These are phyloP conservation scores for Saccharomyces hybrid DNA, from an alignment of 1,139 yeast species.

Conservation along the genomic window DNA sequence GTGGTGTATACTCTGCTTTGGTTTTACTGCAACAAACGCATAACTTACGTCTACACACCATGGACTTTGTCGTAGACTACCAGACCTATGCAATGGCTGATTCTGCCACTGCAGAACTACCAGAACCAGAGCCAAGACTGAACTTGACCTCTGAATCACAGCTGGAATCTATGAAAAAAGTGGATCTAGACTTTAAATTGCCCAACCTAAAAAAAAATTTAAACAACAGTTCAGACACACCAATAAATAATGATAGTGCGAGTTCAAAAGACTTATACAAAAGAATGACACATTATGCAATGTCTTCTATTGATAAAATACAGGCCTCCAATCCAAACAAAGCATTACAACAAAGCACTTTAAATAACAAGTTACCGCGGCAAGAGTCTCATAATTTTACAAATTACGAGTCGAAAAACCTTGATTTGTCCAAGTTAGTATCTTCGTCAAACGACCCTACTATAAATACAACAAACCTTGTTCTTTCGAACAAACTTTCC, in stretches of 20 bases:
- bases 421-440: slow-evolving; percentile 4
- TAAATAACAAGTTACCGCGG: background rate
- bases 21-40: too few relatives aligned
- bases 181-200: background rate
- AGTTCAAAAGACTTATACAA: slow-evolving; percentile 2
- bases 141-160: slow-evolving; percentile 7
- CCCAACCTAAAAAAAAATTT: background rate
- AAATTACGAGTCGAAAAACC: background rate
- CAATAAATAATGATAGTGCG: background rate
- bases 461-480: slow-evolving; percentile 15
- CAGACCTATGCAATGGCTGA: slow-evolving; percentile 3
- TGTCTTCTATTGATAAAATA: slow-evolving; percentile 6
- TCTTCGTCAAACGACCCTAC: background rate
- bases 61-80: background rate
- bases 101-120: slow-evolving; percentile 7
- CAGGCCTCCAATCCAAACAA: background rate
- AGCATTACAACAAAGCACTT: background rate
- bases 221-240: background rate
- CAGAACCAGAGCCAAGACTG: slow-evolving; percentile 23
- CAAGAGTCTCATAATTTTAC: background rate
- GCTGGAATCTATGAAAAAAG: slow-evolving; percentile 11
- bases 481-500: slow-evolving; percentile 43
- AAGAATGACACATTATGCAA: slow-evolving; percentile 8
- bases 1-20: too few relatives aligned
- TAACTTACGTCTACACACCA: background rate